Conservation (phyloP, 768 basidiomycete genomes). For the Boletellus emodensis region DNA sequence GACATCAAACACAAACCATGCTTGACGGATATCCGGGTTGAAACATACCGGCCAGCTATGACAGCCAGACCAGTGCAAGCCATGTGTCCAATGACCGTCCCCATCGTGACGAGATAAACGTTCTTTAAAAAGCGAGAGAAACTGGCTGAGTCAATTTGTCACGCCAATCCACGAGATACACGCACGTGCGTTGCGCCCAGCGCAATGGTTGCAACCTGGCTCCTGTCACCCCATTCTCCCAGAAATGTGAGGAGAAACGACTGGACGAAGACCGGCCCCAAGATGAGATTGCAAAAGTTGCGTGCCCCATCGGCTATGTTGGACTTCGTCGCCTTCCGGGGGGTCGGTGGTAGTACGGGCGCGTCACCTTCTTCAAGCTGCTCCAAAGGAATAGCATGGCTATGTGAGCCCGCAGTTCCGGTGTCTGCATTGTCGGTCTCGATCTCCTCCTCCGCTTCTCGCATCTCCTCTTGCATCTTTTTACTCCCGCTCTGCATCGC, state of each 20-base stretch:
- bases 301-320: constrained; percentile 58
- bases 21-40: constrained; percentile 92
- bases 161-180: constrained; percentile 9
- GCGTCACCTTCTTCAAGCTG: constrained; percentile 68
- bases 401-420: constrained; percentile 28
- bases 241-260: constrained; percentile 93
- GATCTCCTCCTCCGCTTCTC: constrained; percentile 94
- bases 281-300: constrained; percentile 76
- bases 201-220: constrained; percentile 96
- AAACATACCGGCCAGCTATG: constrained; percentile 87
- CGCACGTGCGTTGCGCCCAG: constrained; percentile 91
- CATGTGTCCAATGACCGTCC: constrained; percentile 86
- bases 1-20: constrained; percentile 53
- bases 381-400: constrained; percentile 59
- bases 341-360: constrained; percentile 8
- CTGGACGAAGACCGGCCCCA: constrained; percentile 94
- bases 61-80: constrained; percentile 88
- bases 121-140: constrained; percentile 49
- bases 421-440: constrained; percentile 66
- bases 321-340: constrained; percentile 18
- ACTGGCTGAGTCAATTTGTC: constrained; percentile 3
- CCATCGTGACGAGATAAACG: constrained; percentile 84
- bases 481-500: constrained; percentile 74
- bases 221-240: constrained; percentile 99
- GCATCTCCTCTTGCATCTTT: constrained; percentile 92